Base-by-base conservation (phyloP, 768 basidiomycete species). In the Mycena latifolia region DNA sequence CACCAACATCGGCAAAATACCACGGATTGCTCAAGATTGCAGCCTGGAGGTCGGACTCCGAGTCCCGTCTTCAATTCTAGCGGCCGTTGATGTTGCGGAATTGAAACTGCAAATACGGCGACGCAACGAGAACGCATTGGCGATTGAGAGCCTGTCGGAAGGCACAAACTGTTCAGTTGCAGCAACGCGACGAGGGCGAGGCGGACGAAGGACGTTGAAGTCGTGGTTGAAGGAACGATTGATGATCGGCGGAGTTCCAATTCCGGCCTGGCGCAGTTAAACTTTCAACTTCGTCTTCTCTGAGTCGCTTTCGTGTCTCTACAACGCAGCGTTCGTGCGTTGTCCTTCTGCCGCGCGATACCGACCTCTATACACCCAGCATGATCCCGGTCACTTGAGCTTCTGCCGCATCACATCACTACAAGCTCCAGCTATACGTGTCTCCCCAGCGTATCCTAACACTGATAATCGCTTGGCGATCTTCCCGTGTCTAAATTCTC, bases 321-420 rank as follows among this genome's bases (percentile, higher is more conserved):
- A 15, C 27, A 29, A 50, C 28, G 48, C 28, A 27, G 25, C 28
- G 17, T 50, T 8, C 48, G 15, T n/a, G 48, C 48, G 27, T 20
- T n/a, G 20, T 2, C 3, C 41, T 43, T 43, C 41, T 43, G 3
- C 8, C 48, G 48, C 48, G 48, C 28, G 28, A 31, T 33, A 18
- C n/a, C 50, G 18, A 51, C 50, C 28, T n/a, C 29, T n/a, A 20
- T 39, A 5, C 17, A n/a, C 7, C 50, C 50, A 51, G 33, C 33
- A 35, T 35, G 33, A 7, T n/a, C n/a, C n/a, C n/a, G n/a, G n/a
- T n/a, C n/a, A n/a, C 6, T 25, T 24, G 27, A 48, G 27, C 29
- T 31, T 51, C 48, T 29, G 18, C 48, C 48, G 10, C 29, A 51
- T 51, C 50, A n/a, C 50, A 50, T 29, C 48, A 47, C 12, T 24